These are phyloP conservation scores for Odontarrhena argentea DNA, from an alignment of 345 rosid genomes.

Conservation along the genomic window DNA sequence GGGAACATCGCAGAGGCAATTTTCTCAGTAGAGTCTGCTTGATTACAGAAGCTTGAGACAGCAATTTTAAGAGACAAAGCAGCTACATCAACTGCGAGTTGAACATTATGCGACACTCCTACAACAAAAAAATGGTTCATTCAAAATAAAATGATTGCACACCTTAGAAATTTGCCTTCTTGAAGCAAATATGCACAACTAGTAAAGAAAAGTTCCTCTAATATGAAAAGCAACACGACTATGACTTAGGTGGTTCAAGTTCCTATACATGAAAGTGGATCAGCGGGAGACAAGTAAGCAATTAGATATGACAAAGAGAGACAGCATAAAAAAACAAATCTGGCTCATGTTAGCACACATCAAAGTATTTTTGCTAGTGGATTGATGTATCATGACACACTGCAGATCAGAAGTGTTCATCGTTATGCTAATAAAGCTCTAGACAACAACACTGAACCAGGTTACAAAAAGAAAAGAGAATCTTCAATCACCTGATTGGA, in stretches of 20 bases:
- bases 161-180: conserved; percentile 7
- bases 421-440: conserved; percentile 6
- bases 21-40: conserved; percentile 51
- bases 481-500: conserved; percentile 55
- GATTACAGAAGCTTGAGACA: conserved; percentile 48
- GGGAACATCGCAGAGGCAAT: conserved; percentile 76
- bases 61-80: conserved; percentile 57
- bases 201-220: background rate
- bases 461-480: conserved; percentile 21
- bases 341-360: conserved; percentile 8
- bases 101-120: conserved; percentile 56
- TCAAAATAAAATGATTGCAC: conserved; percentile 3
- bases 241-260: conserved; percentile 6
- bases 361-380: conserved; percentile 14
- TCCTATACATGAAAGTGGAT: conserved; percentile 18
- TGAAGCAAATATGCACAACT: conserved; percentile 10
- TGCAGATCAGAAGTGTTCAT: conserved; percentile 5
- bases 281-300: conserved; percentile 9
- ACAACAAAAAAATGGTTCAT: conserved; percentile 34
- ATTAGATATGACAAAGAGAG: conserved; percentile 1
- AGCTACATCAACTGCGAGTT: conserved; percentile 61
- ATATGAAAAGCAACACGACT: background rate
- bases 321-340: conserved; percentile 23
- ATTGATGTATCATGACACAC: conserved; percentile 17
- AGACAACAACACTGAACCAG: conserved; percentile 10